A percentile compares a stretch with the other conserved stretches of the same genome.
These are phyloP conservation scores for Brassica cretica DNA, from an alignment of 345 rosid species.

Conservation along the genomic window DNA sequence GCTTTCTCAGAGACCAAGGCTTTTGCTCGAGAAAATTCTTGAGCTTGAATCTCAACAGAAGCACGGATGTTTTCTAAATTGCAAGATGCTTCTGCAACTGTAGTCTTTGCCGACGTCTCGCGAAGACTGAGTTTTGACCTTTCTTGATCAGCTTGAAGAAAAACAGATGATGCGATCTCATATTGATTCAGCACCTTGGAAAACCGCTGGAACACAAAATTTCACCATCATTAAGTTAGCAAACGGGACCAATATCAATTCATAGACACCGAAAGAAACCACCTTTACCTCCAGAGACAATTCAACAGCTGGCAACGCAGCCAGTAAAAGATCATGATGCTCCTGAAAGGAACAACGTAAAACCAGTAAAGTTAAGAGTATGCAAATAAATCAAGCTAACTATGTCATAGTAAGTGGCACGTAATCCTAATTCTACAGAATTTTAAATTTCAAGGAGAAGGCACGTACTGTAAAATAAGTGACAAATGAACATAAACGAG, in stretches of 20 bases:
- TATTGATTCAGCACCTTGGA: constrained; percentile 65
- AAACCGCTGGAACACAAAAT: constrained; percentile 63
- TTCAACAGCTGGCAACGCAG: constrained; percentile 75
- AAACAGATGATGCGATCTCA: constrained; percentile 69
- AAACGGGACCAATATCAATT: constrained; percentile 3
- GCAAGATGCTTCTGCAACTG: constrained; percentile 76
- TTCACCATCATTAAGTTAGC: constrained; percentile 23
- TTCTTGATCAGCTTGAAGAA: constrained; percentile 81
- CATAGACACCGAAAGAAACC: constrained; percentile 15
- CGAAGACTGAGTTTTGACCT: constrained; percentile 63
- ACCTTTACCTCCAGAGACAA: constrained; percentile 76
- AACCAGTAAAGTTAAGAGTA: constrained; percentile 15
- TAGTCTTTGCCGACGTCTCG: constrained; percentile 80
- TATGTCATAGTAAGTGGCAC: background rate
- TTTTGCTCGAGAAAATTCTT: constrained; percentile 81
- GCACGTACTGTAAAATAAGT: constrained; percentile 3
- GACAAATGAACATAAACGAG: background rate
- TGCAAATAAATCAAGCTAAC: constrained; percentile 20
- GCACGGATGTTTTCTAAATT: constrained; percentile 60
- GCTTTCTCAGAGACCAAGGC: constrained; percentile 70
- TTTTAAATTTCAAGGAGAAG: constrained; percentile 10
- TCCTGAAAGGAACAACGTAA: constrained; percentile 52
- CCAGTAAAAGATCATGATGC: constrained; percentile 83
- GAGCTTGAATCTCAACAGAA: constrained; percentile 72
- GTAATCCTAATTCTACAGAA: constrained; percentile 1